Conservation (phyloP, 1,284 basidiomycete genomes). For the Moesziomyces sp. region DNA sequence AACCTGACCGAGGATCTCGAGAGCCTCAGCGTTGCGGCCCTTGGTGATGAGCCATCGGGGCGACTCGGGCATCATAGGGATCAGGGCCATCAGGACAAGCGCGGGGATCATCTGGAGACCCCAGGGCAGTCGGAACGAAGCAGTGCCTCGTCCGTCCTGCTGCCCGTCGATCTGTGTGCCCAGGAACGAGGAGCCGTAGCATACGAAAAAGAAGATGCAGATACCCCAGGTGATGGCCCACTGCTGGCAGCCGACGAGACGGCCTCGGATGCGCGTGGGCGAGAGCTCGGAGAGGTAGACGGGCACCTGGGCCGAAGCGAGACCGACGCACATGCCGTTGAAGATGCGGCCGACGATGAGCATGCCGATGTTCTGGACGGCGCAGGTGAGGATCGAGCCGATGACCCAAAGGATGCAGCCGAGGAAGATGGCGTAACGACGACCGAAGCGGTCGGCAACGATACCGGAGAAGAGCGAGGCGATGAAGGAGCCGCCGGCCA, state of each 20-base stretch:
- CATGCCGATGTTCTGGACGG: conserved; percentile 43
- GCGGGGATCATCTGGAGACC: conserved; percentile 26
- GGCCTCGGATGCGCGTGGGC: conserved; percentile 34
- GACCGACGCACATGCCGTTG: conserved; percentile 42
- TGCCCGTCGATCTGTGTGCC: conserved; percentile 15
- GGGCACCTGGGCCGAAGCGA: conserved; percentile 45
- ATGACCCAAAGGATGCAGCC: conserved; percentile 39
- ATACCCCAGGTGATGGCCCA: conserved; percentile 32
- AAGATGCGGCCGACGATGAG: conserved; percentile 47
- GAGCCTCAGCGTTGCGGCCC: conserved; percentile 31
- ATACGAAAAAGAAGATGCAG: conserved; percentile 17
- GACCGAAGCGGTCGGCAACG: conserved; percentile 41
- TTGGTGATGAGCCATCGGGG: conserved; percentile 46
- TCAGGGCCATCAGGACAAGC: conserved; percentile 18
- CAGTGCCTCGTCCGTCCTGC: conserved; percentile 25
- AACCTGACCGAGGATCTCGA: conserved; percentile 31
- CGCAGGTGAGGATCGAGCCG: conserved; percentile 44
- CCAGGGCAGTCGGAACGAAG: conserved; percentile 18
- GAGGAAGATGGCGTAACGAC: conserved; percentile 36
- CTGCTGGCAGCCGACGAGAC: conserved; percentile 31
- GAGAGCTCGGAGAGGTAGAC: conserved; percentile 45
- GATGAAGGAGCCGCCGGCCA: conserved; percentile 50
- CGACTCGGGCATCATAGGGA: conserved; percentile 34
- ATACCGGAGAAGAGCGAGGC: conserved; percentile 46
- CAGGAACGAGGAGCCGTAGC: conserved; percentile 6